Evolutionary conservation across 345 rosid species (phyloP).

Genomic region (Atalantia buxifolia): DNA sequence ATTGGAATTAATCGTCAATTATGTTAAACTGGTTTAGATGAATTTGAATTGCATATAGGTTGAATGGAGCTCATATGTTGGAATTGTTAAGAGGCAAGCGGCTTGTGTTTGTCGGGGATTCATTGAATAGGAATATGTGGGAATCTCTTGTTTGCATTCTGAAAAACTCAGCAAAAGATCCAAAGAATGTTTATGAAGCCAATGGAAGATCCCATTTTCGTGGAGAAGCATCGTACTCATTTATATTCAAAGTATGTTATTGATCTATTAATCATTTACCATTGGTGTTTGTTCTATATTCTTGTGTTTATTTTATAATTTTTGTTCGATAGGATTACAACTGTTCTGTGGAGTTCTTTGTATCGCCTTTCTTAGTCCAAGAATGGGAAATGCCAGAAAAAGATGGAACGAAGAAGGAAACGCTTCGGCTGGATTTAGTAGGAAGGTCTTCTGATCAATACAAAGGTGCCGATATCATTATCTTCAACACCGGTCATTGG

Average conservation of each 20-base stretch:
- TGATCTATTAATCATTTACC: background rate
- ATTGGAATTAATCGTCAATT: background rate
- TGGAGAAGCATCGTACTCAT: constrained; percentile 84
- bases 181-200: constrained; percentile 69
- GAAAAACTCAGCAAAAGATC: constrained; percentile 58
- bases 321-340: constrained; percentile 56
- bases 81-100: constrained; percentile 82
- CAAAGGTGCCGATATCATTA: constrained; percentile 65
- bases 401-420: constrained; percentile 63
- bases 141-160: constrained; percentile 90
- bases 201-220: constrained; percentile 70
- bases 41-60: constrained; percentile 33
- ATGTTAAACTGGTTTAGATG: background rate
- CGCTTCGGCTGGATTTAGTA: constrained; percentile 82
- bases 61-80: constrained; percentile 59
- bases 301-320: constrained; percentile 1
- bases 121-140: constrained; percentile 96
- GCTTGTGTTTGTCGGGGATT: constrained; percentile 89
- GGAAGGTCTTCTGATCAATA: constrained; percentile 71
- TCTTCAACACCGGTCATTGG: constrained; percentile 98
- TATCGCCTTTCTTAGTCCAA: constrained; percentile 87
- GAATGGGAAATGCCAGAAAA: constrained; percentile 77
- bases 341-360: constrained; percentile 80
- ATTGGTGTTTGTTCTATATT: background rate
- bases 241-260: constrained; percentile 68